Evolutionary conservation across 2,329 filamentous ascomycete genomes (phyloP), one percentile per base, ranked within the genome.

Genomic region (Fusarium pseudonygamai): DNA sequence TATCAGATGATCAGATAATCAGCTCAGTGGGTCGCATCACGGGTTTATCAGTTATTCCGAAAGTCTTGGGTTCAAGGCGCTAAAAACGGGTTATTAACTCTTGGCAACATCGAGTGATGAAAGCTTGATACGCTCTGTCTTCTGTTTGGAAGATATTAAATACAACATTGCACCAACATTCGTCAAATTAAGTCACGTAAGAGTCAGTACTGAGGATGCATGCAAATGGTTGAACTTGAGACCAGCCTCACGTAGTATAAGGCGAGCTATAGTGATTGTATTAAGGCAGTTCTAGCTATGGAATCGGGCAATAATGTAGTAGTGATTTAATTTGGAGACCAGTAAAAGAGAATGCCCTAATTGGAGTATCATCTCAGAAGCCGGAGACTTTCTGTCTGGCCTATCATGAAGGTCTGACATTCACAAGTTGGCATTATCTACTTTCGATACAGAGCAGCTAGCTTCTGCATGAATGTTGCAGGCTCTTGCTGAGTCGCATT

Each of bases 1-100:
- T 68, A 68, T 68, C 47, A 62, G 65, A 68, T 68, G 64, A 63
- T 68, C 65, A 68, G 65, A 68, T 68, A 62, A 55, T 53, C 30
- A 39, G 3, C 46, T 43, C 28, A 22, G 65, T 68, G 65, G 65
- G 64, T 68, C 65, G 18, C 3, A 28, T 68, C 64, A 68, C 65
- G 65, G 67, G 56, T 24, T 12, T 42, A 20, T 34, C 9, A 42
- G 62, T 45, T 63, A 34, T 62, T 43, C 14, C 15, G 39, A 13
- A 20, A 28, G n/a, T 13, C 24, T 52, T 9, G 11, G 9, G 18
- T 20, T 13, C 16, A 14, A 14, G 3, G 15, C 1, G 15, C 24
- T 14, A 28, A 30, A 22, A 39, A 26, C 36, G 30, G 32, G 12
- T 45, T 5, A 24, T 53, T 10, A 22, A 39, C 0, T 11, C 39